Base-by-base conservation (phyloP, 306 rosid species). In the Vigna nakashimae region DNA sequence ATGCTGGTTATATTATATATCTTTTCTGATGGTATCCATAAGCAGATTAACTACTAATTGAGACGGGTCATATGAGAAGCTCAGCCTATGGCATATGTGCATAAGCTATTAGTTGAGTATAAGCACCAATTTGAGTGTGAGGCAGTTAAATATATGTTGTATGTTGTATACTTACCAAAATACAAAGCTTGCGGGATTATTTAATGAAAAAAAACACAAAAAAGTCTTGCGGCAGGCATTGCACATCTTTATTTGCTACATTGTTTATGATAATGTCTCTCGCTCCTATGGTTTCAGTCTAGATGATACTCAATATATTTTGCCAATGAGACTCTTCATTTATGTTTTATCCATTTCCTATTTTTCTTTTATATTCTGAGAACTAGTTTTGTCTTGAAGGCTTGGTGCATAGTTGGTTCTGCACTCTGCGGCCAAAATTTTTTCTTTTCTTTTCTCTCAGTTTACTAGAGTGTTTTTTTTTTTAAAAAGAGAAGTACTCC, bases 11-110 rank as follows among this genome's bases (percentile, higher is more conserved):
- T 60, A 64, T 42, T 74, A 6, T 60, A 56, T 30, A 9, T 59
- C 68, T 79, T 26, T 13, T 28, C 49, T 59, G 52, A 28, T 75
- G 45, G 74, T 60, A 43, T 15, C 32, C 32, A 46, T 7, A 15
- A 73, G 24, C 65, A 17, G 20, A 26, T 28, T 65, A 52, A 15
- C 60, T 76, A 15, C 60, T 76, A 58, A 69, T 70, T 70, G 18
- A 20, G 63, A 75, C 68, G 49, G 40, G 64, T 57, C 55, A 72
- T 69, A 72, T 69, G 75, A 74, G 60, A 69, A 75, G 38, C 51
- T 42, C 36, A 13, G 14, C 11, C 20, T n/a, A 24, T 3, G 9
- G 65, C 34, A 17, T 65, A 36, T 77, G 42, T 72, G 9, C 49
- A 45, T 48, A 14, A 46, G 63, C 57, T 69, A 53, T 15, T 24